Evolutionary conservation across 768 basidiomycete genomes (phyloP).

Genomic region (Xerocomellus intermedius): DNA sequence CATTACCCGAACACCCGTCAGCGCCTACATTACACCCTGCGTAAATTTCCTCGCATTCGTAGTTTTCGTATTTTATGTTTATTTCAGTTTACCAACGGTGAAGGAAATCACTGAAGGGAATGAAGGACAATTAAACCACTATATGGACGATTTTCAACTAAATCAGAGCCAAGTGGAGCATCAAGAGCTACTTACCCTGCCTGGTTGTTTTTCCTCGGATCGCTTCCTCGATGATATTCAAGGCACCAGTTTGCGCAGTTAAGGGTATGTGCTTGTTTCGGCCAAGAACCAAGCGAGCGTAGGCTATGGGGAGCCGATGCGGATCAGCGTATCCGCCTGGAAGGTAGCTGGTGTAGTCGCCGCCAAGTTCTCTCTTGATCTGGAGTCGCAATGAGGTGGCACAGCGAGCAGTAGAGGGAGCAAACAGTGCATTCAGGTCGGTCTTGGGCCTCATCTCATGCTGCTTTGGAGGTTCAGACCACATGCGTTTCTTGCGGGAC

Average conservation of each 20-base stretch:
- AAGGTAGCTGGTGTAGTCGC: constrained; percentile 52
- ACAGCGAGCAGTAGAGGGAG: background rate
- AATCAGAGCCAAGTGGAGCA: background rate
- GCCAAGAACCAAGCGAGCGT: constrained; percentile 44
- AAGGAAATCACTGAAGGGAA: background rate
- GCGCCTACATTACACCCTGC: constrained; percentile 13
- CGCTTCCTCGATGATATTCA: constrained; percentile 37
- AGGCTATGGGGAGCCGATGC: constrained; percentile 37
- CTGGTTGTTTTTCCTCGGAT: constrained; percentile 7
- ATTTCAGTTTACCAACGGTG: constrained; percentile 19
- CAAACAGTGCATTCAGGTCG: constrained; percentile 22
- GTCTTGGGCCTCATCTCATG: constrained; percentile 25
- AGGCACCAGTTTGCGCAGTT: constrained; percentile 37
- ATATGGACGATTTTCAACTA: background rate
- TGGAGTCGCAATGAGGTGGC: constrained; percentile 23
- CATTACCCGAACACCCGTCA: constrained; percentile 2
- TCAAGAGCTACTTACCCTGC: constrained; percentile 10
- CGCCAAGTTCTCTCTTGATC: constrained; percentile 39
- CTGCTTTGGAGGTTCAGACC: background rate
- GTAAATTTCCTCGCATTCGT: constrained; percentile 8
- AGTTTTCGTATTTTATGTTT: constrained; percentile 29
- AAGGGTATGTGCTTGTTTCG: constrained; percentile 43
- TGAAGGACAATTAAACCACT: constrained; percentile 14
- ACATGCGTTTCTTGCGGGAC: constrained; percentile 4
- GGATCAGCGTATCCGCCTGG: constrained; percentile 30